These are phyloP conservation scores for Ogataea zsoltii DNA, from an alignment of 805 yeast genomes.

Conservation along the genomic window DNA sequence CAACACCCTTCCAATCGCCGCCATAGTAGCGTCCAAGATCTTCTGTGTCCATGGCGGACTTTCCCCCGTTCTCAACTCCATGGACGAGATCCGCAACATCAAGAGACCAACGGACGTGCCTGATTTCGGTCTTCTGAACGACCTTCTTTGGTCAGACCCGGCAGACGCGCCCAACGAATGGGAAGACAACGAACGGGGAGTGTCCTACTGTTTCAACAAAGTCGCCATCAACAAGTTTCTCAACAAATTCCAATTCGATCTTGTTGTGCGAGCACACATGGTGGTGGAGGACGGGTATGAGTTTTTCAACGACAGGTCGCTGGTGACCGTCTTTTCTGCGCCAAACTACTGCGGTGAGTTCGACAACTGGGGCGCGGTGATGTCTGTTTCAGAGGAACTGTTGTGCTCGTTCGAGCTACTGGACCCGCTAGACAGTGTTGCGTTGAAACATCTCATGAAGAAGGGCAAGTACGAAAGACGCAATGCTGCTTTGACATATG, in stretches of 20 bases:
- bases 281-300: conserved; percentile 83
- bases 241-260: conserved; percentile 72
- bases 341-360: conserved; percentile 83
- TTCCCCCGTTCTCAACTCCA: conserved; percentile 68
- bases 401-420: conserved; percentile 89
- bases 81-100: conserved; percentile 74
- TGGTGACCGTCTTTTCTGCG: conserved; percentile 74
- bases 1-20: conserved; percentile 93
- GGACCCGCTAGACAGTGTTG: conserved; percentile 91
- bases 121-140: conserved; percentile 76
- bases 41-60: conserved; percentile 89
- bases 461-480: conserved; percentile 88
- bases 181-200: conserved; percentile 88
- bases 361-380: conserved; percentile 97
- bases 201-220: conserved; percentile 75
- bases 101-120: conserved; percentile 87
- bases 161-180: conserved; percentile 81
- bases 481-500: conserved; percentile 43
- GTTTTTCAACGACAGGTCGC: conserved; percentile 68
- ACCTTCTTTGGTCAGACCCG: conserved; percentile 82
- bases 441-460: conserved; percentile 91
- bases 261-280: conserved; percentile 87
- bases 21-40: conserved; percentile 91
- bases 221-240: conserved; percentile 79
- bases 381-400: conserved; percentile 92